phyloP scores from a whole-genome alignment of 805 yeast genomes.

The Dipodascus albidus region DNA sequence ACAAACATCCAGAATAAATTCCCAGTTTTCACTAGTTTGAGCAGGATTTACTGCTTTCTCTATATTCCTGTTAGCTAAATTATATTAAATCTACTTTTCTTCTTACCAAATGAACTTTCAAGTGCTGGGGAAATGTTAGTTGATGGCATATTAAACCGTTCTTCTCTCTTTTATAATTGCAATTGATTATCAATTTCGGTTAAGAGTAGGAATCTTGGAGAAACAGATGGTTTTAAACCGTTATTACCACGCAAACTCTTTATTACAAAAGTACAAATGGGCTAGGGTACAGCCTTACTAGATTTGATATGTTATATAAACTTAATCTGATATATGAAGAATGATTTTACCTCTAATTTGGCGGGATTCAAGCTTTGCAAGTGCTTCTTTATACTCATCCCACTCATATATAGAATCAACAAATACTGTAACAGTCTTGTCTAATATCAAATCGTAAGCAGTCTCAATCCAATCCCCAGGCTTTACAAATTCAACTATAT shows the following conservation, averaged over 20 bases:
- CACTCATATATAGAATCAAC: slow-evolving; percentile 46
- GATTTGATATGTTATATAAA: too few relatives aligned
- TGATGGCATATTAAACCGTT: background rate
- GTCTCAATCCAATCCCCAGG: slow-evolving; percentile 29
- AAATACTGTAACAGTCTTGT: slow-evolving; percentile 32
- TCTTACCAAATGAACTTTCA: background rate
- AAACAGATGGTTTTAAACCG: too few relatives aligned
- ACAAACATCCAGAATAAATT: slow-evolving; percentile 49
- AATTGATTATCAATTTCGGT: too few relatives aligned
- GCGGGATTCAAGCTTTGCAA: slow-evolving; percentile 34
- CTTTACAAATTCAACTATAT: slow-evolving; percentile 14
- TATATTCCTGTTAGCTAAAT: background rate
- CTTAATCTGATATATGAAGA: slow-evolving; percentile 21
- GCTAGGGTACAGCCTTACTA: too few relatives aligned
- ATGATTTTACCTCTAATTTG: slow-evolving; percentile 60
- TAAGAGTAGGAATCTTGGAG: too few relatives aligned
- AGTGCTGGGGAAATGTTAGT: background rate
- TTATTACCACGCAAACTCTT: too few relatives aligned
- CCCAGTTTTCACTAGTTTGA: slow-evolving; percentile 62
- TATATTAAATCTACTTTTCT: too few relatives aligned
- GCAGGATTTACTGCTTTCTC: slow-evolving; percentile 52
- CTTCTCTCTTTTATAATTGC: too few relatives aligned
- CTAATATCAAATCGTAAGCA: slow-evolving; percentile 36
- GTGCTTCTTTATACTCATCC: slow-evolving; percentile 39
- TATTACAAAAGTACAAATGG: too few relatives aligned